Evolutionary conservation across 2,329 filamentous ascomycete species (phyloP), one percentile per base, ranked within the genome.

Genomic region (Curvularia sp.): DNA sequence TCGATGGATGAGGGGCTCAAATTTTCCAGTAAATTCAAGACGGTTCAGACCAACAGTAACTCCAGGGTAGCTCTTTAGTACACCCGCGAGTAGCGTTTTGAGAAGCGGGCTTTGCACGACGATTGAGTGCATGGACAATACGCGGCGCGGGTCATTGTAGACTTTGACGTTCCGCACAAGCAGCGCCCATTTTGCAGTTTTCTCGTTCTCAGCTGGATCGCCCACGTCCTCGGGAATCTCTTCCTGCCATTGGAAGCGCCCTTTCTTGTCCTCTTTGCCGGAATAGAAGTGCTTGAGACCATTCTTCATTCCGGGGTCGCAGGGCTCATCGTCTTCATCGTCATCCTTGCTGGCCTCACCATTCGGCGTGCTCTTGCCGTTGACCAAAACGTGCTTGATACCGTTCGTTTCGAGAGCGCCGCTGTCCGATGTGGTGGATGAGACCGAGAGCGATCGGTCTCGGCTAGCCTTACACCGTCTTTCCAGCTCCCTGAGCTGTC

Each of bases 1-100:
- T 30, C 88, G 82, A 73, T 91, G 87, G 39, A 90, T 84, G 48
- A 91, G 85, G 0, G 86, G 85, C 65, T 85, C 79, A 59, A 90
- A 90, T 0, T 85, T 86, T 0, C 82, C 83, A 9, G 76, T 73
- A 59, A 91, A 89, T 56, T 85, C 84, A 1, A 91, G 79, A 1
- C 86, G 82, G n/a, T 86, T 81, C 12, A 91, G 78, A n/a, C 80
- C 82, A 27, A 84, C 82, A 1, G 86, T 85, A 30, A 91, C 80
- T 1, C 87, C 87, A 0, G 85, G 84, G 57, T 89, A 89, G 15
- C 80, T 83, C 2, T 81, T 78, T 13, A 90, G 79, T 7, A 89
- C 80, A 3, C 81, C 77, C 7, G 78, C 78, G 0, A 91, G 78
- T 3, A 86, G 80, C 4, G 80, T 79, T 74, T 87, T 88, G 42